These are phyloP conservation scores for Schizothecium vesticola DNA, from an alignment of 495 filamentous ascomycete genomes.

Conservation along the genomic window DNA sequence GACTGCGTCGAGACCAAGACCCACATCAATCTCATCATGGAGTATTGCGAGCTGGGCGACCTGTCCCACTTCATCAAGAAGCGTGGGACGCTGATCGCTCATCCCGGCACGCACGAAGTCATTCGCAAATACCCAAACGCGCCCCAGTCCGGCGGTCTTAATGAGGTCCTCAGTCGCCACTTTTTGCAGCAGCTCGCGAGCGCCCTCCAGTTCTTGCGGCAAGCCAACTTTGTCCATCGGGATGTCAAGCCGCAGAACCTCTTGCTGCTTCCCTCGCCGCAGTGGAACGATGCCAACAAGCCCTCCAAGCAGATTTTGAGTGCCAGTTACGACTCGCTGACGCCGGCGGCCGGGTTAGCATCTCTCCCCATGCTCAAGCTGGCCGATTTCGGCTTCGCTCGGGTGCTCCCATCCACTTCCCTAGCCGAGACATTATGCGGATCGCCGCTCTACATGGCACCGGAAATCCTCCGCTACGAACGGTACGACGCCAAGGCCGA, in stretches of 20 bases:
- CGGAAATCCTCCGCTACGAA: constrained; percentile 94
- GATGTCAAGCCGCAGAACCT: constrained; percentile 98
- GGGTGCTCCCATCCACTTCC: constrained; percentile 80
- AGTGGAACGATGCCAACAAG: constrained; percentile 44
- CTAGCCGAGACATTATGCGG: constrained; percentile 94
- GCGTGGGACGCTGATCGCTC: constrained; percentile 66
- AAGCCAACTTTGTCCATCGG: constrained; percentile 83
- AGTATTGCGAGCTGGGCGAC: constrained; percentile 93
- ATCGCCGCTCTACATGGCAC: constrained; percentile 98
- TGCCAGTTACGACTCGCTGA: constrained; percentile 68
- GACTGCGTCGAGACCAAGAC: constrained; percentile 80
- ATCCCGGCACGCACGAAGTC: constrained; percentile 76
- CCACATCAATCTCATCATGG: constrained; percentile 96
- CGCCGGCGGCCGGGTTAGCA: constrained; percentile 75
- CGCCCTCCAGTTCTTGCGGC: constrained; percentile 80
- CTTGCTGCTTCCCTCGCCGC: constrained; percentile 76
- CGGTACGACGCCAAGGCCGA: constrained; percentile 96
- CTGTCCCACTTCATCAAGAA: constrained; percentile 93
- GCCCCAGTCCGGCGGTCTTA: constrained; percentile 64
- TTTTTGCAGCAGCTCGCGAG: constrained; percentile 94
- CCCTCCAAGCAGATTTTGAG: constrained; percentile 44
- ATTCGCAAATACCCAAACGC: constrained; percentile 86
- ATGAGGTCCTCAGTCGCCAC: constrained; percentile 91
- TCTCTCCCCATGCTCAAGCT: constrained; percentile 93
- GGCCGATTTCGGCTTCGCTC: constrained; percentile 95